Evolutionary conservation across 208 protist genomes (phyloP).

Genomic region (Polymyxa betae): DNA sequence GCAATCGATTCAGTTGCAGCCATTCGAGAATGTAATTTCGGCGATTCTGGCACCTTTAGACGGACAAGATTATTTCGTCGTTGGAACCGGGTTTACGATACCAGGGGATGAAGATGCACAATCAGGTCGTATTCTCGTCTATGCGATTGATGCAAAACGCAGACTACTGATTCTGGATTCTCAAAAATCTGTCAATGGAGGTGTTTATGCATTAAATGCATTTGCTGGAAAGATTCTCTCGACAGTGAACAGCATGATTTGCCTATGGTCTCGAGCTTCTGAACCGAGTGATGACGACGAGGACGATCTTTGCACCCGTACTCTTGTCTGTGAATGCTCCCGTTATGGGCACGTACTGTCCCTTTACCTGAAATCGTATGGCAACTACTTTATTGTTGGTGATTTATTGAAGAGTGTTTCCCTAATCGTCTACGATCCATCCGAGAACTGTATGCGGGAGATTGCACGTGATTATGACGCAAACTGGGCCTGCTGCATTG

Average conservation of each 20-base stretch:
- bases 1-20: not conserved
- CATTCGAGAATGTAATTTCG: not conserved
- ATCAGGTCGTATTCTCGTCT: not conserved
- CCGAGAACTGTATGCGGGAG: not conserved
- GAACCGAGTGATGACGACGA: not conserved
- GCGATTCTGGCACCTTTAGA: not conserved
- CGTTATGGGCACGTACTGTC: not conserved
- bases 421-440: not conserved
- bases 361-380: not conserved
- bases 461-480: not conserved
- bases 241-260: conserved; percentile 37
- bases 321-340: not conserved
- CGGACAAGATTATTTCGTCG: not conserved
- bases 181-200: conserved; percentile 38
- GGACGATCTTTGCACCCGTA: not conserved
- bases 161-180: not conserved
- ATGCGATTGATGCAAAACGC: not conserved
- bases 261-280: not conserved
- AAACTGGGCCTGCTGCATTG: conserved; percentile 20
- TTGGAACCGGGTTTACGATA: conserved; percentile 32
- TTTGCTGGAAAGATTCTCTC: not conserved
- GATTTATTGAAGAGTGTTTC: not conserved
- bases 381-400: conserved; percentile 42
- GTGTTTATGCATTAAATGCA: not conserved
- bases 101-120: not conserved